Evolutionary conservation across 257 asterid genomes (phyloP), one percentile per base, ranked within the genome.

Genomic region (Rehmannia glutinosa): DNA sequence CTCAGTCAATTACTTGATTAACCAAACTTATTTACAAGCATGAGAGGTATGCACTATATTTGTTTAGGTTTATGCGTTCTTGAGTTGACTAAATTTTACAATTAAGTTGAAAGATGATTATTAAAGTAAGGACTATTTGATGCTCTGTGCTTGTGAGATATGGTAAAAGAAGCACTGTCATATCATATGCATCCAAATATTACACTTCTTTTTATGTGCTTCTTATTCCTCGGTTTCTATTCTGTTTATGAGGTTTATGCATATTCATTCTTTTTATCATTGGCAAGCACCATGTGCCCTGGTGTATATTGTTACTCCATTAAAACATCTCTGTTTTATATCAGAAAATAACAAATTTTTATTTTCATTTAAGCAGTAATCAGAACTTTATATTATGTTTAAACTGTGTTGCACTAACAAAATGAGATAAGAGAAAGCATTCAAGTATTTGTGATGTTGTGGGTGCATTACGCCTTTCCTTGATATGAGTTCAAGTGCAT

Each of bases 381-480:
- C 10, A 25, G 11, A 60, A 16, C 28, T 69, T 39, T 59, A 9
- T 47, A 45, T 5, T 56, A 51, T 50, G 64, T 47, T 52, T 41
- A 65, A 62, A 54, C 25, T 11, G 3, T 5, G 56, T 3, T 54
- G 49, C 27, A 17, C 16, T 6, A 47, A 39, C 13, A 27, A n/a
- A 51, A 35, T 42, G 20, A 53, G 42, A 36, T 23, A 50, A 69
- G 32, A 28, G 49, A 23, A 17, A 51, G 13, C 19, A 28, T 61
- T 70, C 57, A 39, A 50, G 54, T 10, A 62, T 51, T 60, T 20
- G 39, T n/a, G n/a, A n/a, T n/a, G n/a, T n/a, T n/a, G n/a, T n/a
- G n/a, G n/a, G n/a, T n/a, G n/a, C n/a, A n/a, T n/a, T n/a, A n/a
- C n/a, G n/a, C n/a, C n/a, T n/a, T n/a, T n/a, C n/a, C n/a, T n/a